Base-by-base conservation (phyloP, 768 basidiomycete species). In the Tulasnella sp. region DNA sequence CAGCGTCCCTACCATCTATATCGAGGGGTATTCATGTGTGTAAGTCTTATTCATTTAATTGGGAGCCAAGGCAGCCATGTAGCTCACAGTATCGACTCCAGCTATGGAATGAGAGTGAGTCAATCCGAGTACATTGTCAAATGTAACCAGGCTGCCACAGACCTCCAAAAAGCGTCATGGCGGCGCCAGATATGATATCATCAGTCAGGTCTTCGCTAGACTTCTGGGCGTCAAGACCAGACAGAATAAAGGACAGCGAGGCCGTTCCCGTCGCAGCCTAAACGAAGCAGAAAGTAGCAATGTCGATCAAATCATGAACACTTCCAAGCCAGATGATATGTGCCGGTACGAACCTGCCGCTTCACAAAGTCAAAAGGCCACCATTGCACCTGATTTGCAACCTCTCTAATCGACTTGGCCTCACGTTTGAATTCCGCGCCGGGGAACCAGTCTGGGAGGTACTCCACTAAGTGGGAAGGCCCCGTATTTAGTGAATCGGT, bases 101-200 rank as follows among this genome's bases (percentile, higher is more conserved):
- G 55, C 55, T 56, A 23, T 2, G 44, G 21, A 27, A 26, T 11
- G 4, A 27, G 44, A 13, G 44, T 19, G 2, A 24, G 26, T 13
- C 30, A 1, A 32, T 2, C 9, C 11, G 4, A 26, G n/a, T 1
- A 44, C 2, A 2, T 1, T 4, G 41, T 43, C 23, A 24, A 47
- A n/a, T n/a, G n/a, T n/a, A n/a, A n/a, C n/a, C n/a, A n/a, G n/a
- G n/a, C n/a, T n/a, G n/a, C n/a, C n/a, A 24, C 26, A 5, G 17
- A 56, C 55, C 55, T 56, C 55, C 41, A 45, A 42, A 47, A 21
- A 56, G 9, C 1, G 55, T 21, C 21, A 56, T 43, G 8, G 38
- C 55, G 5, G 34, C 29, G 3, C 23, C 55, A 2, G 42, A 27
- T 24, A 56, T 56, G 27, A 43, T 42, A 4, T 21, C 30, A 23